phyloP scores from a whole-genome alignment of 2,329 filamentous ascomycete species.

The Cladosporium colombiae region DNA sequence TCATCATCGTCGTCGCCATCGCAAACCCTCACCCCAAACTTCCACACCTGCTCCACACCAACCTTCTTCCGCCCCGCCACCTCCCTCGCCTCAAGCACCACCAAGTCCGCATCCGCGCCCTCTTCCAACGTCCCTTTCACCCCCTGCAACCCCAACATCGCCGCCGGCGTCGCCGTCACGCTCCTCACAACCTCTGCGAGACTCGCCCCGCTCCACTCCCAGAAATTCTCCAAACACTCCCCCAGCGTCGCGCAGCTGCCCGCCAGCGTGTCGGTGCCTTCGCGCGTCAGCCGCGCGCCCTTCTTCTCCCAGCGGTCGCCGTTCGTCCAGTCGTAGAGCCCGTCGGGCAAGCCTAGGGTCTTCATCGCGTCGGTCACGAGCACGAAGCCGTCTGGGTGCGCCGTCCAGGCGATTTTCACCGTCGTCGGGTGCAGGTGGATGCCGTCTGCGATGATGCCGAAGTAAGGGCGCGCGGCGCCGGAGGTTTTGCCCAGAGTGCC shows the following conservation, averaged over 20 bases:
- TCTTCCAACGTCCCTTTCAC: slow-evolving; percentile 61
- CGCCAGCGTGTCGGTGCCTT: slow-evolving; percentile 77
- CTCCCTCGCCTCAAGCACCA: slow-evolving; percentile 60
- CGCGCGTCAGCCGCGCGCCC: slow-evolving; percentile 70
- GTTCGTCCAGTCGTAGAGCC: slow-evolving; percentile 84
- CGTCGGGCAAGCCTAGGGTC: slow-evolving; percentile 79
- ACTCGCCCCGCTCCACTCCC: slow-evolving; percentile 69
- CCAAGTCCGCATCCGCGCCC: slow-evolving; percentile 57
- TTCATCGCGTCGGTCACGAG: slow-evolving; percentile 93
- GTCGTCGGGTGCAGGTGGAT: slow-evolving; percentile 87
- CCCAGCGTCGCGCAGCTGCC: slow-evolving; percentile 60
- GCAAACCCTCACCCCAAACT: slow-evolving; percentile 64
- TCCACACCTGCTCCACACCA: slow-evolving; percentile 75
- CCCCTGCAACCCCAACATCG: slow-evolving; percentile 68
- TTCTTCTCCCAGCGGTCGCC: slow-evolving; percentile 67
- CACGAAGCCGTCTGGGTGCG: slow-evolving; percentile 80
- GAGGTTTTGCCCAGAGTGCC: slow-evolving; percentile 69
- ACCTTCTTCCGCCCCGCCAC: slow-evolving; percentile 53
- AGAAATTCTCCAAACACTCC: slow-evolving; percentile 80
- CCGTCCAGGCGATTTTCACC: slow-evolving; percentile 84
- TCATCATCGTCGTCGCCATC: not conserved
- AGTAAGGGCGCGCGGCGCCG: slow-evolving; percentile 64
- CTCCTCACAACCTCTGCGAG: slow-evolving; percentile 69
- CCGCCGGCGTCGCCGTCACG: slow-evolving; percentile 75
- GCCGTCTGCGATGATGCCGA: slow-evolving; percentile 87